Conservation (phyloP, 225 moss, liverwort and hornwort species). For the Polytrichum formosum region DNA sequence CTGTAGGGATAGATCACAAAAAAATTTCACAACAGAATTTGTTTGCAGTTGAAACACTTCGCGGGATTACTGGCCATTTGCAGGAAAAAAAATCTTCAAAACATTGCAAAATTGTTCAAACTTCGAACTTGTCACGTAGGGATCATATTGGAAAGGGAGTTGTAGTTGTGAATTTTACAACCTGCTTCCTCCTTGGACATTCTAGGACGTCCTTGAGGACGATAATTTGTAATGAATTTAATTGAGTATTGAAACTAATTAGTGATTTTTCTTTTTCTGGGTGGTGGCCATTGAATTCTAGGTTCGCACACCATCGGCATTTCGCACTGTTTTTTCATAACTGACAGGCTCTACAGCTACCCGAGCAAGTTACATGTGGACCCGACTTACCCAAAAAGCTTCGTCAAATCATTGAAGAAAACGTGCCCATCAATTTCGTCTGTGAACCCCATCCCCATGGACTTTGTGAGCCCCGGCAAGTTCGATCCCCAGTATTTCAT, state of each 20-base stretch:
- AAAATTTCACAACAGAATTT: no score
- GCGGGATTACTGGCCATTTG: no score
- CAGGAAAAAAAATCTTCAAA: no score
- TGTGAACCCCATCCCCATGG: conserved; percentile 22
- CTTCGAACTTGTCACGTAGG: no score
- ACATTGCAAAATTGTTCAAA: no score
- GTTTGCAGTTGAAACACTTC: no score
- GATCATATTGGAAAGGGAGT: no score
- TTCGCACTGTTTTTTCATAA: conserved; percentile 25
- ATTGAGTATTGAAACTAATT: background rate
- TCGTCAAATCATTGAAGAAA: conserved; percentile 2
- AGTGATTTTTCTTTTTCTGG: background rate
- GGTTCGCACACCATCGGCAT: conserved; percentile 29
- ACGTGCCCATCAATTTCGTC: conserved; percentile 20
- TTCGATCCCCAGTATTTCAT: conserved; percentile 41
- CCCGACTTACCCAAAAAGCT: conserved; percentile 18
- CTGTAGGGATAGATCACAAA: no score
- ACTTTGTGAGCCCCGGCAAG: conserved; percentile 20
- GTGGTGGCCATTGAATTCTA: background rate
- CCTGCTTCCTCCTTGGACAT: no score
- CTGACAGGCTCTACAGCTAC: conserved; percentile 31
- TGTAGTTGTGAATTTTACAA: no score
- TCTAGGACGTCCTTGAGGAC: no score
- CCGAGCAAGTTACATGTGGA: conserved; percentile 17
- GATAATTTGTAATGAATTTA: no score